Conservation (phyloP, 75 land plant species). For the Cryptomeria japonica region DNA sequence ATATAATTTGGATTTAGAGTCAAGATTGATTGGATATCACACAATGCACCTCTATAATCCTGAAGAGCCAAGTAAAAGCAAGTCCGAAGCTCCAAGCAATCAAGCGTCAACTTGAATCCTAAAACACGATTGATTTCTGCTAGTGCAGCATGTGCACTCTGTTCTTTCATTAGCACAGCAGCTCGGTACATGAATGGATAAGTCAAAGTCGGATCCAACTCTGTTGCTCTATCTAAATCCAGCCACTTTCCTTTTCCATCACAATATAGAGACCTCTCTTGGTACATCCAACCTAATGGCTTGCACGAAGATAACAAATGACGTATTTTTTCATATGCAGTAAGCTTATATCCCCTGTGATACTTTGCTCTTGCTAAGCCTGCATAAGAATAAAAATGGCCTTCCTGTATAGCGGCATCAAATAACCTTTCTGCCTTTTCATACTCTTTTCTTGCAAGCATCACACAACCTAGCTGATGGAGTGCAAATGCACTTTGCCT, state of each 20-base stretch:
- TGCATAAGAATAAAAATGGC: slow-evolving; percentile 79
- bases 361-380: slow-evolving; percentile 73
- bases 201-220: slow-evolving; percentile 87
- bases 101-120: slow-evolving; percentile 88
- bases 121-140: slow-evolving; percentile 85
- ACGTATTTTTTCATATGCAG: slow-evolving; percentile 49
- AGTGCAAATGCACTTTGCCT: slow-evolving; percentile 70
- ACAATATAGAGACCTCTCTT: slow-evolving; percentile 81
- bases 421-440: slow-evolving; percentile 65
- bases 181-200: slow-evolving; percentile 97
- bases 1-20: slow-evolving; percentile 81
- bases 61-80: slow-evolving; percentile 87
- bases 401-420: slow-evolving; percentile 73
- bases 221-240: slow-evolving; percentile 90
- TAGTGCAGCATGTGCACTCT: slow-evolving; percentile 71
- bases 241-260: slow-evolving; percentile 63
- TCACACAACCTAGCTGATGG: slow-evolving; percentile 91
- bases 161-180: slow-evolving; percentile 76
- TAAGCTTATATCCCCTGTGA: slow-evolving; percentile 49
- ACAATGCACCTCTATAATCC: slow-evolving; percentile 70
- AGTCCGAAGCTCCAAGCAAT: slow-evolving; percentile 88
- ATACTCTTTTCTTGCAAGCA: slow-evolving; percentile 85
- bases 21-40: slow-evolving; percentile 91
- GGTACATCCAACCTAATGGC: slow-evolving; percentile 94
- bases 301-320: slow-evolving; percentile 47